Percentiles rank a stretch among this genome's conserved stretches.
These are phyloP conservation scores for Pyrenochaeta sp. DNA, from an alignment of 2,329 filamentous ascomycete species.

Conservation along the genomic window DNA sequence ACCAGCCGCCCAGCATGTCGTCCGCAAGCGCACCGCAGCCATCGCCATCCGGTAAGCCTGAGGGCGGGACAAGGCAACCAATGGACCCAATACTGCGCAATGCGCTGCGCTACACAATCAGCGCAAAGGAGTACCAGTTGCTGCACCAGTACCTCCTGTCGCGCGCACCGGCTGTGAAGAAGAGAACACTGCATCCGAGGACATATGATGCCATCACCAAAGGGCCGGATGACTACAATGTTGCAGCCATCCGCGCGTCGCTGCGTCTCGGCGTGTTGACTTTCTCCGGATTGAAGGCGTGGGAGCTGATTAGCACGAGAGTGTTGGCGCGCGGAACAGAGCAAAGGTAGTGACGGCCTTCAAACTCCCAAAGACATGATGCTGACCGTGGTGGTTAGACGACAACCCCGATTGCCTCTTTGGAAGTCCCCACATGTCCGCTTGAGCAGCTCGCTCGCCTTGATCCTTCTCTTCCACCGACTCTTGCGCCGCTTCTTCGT, in stretches of 20 bases:
- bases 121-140: constrained; percentile 84
- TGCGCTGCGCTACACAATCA: constrained; percentile 82
- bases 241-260: constrained; percentile 56
- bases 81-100: constrained; percentile 81
- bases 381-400: constrained; percentile 30
- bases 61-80: constrained; percentile 32
- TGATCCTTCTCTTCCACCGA: constrained; percentile 87
- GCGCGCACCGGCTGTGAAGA: constrained; percentile 69
- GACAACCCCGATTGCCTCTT: constrained; percentile 50
- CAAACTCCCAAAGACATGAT: background rate
- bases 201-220: constrained; percentile 61
- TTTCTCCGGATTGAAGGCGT: constrained; percentile 57
- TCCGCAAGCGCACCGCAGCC: constrained; percentile 40
- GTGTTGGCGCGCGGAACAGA: constrained; percentile 45
- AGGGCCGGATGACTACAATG: constrained; percentile 58
- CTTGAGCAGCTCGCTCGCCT: constrained; percentile 81
- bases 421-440: constrained; percentile 73
- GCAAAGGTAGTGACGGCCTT: constrained; percentile 24
- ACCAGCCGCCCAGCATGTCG: constrained; percentile 38
- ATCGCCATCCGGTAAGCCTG: constrained; percentile 35
- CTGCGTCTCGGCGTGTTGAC: constrained; percentile 55
- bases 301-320: constrained; percentile 52
- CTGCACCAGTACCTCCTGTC: constrained; percentile 86
- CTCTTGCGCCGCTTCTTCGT: constrained; percentile 90
- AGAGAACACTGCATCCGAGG: constrained; percentile 59